Evolutionary conservation across 176 grass and related monocot genomes (phyloP).

Genomic region (Zoysia pacifica): DNA sequence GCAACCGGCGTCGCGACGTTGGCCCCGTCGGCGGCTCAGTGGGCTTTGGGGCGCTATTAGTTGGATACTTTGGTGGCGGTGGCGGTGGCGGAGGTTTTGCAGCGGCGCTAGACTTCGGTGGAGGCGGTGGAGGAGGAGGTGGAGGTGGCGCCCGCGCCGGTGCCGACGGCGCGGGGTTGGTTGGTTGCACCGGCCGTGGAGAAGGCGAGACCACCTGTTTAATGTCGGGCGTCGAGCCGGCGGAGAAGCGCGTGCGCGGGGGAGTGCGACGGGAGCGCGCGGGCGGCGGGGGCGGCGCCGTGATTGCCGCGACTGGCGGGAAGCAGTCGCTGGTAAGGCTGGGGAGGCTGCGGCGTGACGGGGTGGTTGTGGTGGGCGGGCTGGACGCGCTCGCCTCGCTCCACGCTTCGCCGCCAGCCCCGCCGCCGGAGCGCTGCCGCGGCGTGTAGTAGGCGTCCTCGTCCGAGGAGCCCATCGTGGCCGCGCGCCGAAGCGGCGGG

Average conservation of each 20-base stretch:
- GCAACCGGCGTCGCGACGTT: slow-evolving; percentile 61
- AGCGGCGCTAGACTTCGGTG: slow-evolving; percentile 33
- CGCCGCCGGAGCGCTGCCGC: slow-evolving; percentile 50
- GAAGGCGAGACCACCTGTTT: slow-evolving; percentile 69
- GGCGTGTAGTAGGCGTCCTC: slow-evolving; percentile 92
- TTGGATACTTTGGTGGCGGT: slow-evolving; percentile 44
- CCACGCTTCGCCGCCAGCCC: slow-evolving; percentile 46
- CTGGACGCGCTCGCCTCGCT: slow-evolving; percentile 70
- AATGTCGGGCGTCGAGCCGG: slow-evolving; percentile 64
- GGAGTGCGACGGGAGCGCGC: slow-evolving; percentile 74
- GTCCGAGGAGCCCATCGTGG: slow-evolving; percentile 61
- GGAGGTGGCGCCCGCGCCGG: slow-evolving; percentile 46
- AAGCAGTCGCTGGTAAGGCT: slow-evolving; percentile 77
- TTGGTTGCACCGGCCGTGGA: slow-evolving; percentile 35
- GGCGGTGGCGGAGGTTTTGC: slow-evolving; percentile 44
- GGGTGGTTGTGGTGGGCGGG: slow-evolving; percentile 61
- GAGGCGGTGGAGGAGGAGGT: slow-evolving; percentile 47
- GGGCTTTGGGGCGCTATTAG: slow-evolving; percentile 31
- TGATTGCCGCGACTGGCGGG: slow-evolving; percentile 33
- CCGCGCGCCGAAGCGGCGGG: slow-evolving; percentile 58
- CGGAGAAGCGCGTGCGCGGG: slow-evolving; percentile 72
- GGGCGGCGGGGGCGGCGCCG: slow-evolving; percentile 48
- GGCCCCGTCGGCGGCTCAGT: slow-evolving; percentile 34
- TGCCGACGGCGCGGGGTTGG: slow-evolving; percentile 45
- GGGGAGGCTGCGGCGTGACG: slow-evolving; percentile 82